These are phyloP conservation scores for Lepidium sativum DNA, from an alignment of 345 rosid genomes.

Conservation along the genomic window DNA sequence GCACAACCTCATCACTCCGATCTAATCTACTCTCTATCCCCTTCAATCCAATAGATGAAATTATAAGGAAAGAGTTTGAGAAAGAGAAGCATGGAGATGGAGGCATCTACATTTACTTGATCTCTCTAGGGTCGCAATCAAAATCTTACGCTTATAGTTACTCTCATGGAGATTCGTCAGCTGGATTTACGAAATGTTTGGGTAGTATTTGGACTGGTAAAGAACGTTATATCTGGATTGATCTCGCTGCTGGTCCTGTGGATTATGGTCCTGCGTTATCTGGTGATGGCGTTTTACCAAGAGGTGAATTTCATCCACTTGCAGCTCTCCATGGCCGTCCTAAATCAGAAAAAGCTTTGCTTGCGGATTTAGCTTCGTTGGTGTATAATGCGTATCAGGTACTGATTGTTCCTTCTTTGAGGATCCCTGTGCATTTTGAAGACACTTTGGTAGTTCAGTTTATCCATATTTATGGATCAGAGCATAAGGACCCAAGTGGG, in stretches of 20 bases:
- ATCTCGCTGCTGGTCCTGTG: constrained; percentile 86
- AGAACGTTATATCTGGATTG: constrained; percentile 86
- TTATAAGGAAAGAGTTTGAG: constrained; percentile 53
- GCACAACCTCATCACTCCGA: constrained; percentile 48
- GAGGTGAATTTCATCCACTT: constrained; percentile 92
- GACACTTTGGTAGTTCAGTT: constrained; percentile 71
- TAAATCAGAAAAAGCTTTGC: constrained; percentile 70
- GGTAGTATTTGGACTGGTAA: constrained; percentile 89
- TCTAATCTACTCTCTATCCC: constrained; percentile 55
- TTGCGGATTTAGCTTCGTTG: constrained; percentile 71
- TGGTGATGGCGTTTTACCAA: constrained; percentile 85
- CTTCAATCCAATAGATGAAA: constrained; percentile 39
- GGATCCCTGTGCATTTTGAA: constrained; percentile 83
- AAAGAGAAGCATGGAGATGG: constrained; percentile 52
- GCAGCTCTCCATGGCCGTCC: constrained; percentile 81
- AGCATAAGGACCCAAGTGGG: constrained; percentile 43
- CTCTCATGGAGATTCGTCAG: constrained; percentile 64
- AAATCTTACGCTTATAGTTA: constrained; percentile 71
- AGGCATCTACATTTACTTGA: constrained; percentile 67
- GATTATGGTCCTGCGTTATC: constrained; percentile 93
- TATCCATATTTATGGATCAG: constrained; percentile 60
- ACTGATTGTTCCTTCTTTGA: constrained; percentile 75
- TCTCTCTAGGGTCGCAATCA: constrained; percentile 46
- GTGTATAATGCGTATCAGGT: constrained; percentile 94
- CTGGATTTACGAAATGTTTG: constrained; percentile 72